Conservation (phyloP, 2,329 filamentous ascomycete species). For the Stachybotrys chartarum region DNA sequence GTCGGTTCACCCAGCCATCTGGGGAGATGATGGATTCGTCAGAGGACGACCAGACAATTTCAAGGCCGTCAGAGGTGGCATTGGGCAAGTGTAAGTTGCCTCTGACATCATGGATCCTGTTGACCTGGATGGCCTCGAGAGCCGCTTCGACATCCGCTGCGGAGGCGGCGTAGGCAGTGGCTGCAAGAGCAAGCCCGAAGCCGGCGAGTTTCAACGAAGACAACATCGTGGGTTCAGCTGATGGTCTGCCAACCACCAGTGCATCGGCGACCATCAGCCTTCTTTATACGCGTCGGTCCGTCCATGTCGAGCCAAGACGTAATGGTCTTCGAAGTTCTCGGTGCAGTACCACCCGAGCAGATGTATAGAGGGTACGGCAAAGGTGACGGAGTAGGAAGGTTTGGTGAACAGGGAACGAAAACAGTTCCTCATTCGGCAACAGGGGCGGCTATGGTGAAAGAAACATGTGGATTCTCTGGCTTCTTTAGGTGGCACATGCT, state of each 20-base stretch:
- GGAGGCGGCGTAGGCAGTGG: background rate
- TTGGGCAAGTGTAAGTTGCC: slow-evolving; percentile 29
- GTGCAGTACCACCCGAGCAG: background rate
- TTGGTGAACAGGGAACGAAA: background rate
- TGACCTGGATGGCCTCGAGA: slow-evolving; percentile 12
- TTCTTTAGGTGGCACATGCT: background rate
- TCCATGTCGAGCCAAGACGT: background rate
- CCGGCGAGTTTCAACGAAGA: background rate
- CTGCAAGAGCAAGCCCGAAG: background rate
- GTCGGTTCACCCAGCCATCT: slow-evolving; percentile 28
- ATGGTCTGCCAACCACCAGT: background rate
- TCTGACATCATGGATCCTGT: slow-evolving; percentile 28
- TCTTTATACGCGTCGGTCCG: background rate
- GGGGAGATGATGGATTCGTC: slow-evolving; percentile 22
- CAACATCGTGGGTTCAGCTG: background rate
- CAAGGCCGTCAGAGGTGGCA: slow-evolving; percentile 15
- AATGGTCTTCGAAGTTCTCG: background rate
- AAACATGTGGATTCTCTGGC: too few relatives aligned
- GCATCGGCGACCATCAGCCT: background rate
- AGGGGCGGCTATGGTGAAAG: too few relatives aligned
- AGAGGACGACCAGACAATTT: slow-evolving; percentile 28
- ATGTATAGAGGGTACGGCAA: background rate
- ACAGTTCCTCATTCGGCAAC: background rate
- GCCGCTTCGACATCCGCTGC: background rate
- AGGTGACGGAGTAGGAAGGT: too few relatives aligned